phyloP scores from a whole-genome alignment of 1,284 basidiomycete genomes.

The Austroboletus novae-zelandiae region DNA sequence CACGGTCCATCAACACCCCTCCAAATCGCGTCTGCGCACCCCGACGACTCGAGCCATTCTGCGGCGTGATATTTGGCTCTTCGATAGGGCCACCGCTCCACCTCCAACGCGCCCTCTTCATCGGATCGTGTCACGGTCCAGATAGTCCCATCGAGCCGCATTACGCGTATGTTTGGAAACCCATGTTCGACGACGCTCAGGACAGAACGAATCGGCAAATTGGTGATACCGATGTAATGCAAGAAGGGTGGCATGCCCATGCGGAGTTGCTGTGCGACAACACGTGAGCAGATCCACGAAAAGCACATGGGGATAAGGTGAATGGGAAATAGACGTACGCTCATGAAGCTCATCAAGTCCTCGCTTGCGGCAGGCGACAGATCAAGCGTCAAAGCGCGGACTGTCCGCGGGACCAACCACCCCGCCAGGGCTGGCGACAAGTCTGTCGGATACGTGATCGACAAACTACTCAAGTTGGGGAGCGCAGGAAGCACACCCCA shows the following conservation, averaged over 20 bases:
- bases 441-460: slow-evolving; percentile 63
- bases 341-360: slow-evolving; percentile 34
- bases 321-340: slow-evolving; percentile 33
- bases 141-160: slow-evolving; percentile 51
- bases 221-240: slow-evolving; percentile 52
- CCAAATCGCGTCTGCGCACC: slow-evolving; percentile 49
- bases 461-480: slow-evolving; percentile 46
- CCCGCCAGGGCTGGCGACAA: slow-evolving; percentile 59
- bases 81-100: slow-evolving; percentile 56
- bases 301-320: no score
- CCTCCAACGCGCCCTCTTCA: slow-evolving; percentile 33
- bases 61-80: slow-evolving; percentile 48
- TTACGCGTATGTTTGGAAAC: slow-evolving; percentile 57
- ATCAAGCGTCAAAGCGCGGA: slow-evolving; percentile 52
- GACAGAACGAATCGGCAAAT: slow-evolving; percentile 46
- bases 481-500: slow-evolving; percentile 70
- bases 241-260: slow-evolving; percentile 53
- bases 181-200: slow-evolving; percentile 50
- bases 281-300: no score
- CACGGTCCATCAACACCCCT: slow-evolving; percentile 16
- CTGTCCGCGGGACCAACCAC: slow-evolving; percentile 63
- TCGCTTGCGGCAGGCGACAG: slow-evolving; percentile 36
- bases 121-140: slow-evolving; percentile 44
- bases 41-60: slow-evolving; percentile 64
- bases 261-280: slow-evolving; percentile 50